Evolutionary conservation across 2,329 filamentous ascomycete species (phyloP), one percentile per base, ranked within the genome.

Genomic region (Plectosphaerella plurivora): DNA sequence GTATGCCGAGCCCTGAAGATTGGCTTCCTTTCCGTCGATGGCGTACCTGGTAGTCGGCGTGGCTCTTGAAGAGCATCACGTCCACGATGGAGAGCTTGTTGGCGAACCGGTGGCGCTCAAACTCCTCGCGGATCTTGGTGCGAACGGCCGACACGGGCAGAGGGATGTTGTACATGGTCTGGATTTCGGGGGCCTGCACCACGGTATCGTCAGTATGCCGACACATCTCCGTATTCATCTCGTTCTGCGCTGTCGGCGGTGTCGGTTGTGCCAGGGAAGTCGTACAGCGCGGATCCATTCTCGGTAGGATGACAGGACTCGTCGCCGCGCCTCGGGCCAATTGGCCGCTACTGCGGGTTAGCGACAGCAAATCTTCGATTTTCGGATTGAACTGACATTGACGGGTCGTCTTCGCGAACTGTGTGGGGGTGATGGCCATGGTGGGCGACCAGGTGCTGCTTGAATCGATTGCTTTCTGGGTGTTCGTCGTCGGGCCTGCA

Each of bases 251-350:
- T 18, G 8, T 49, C 20, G 47, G 28, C 22, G 11, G 28, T 33
- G 28, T 33, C 28, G 28, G 28, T 33, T 8, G 44, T 7, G 44
- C 20, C 22, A 7, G 16, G n/a, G 41, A 14, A 18, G 61, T 86
- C 92, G 69, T 87, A 99, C 94, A 73, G 91, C 87, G 79, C 94
- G 87, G 64, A 97, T 83, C 94, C 94, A 99, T 78, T 93, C 88
- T 70, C 94, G 83, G 78, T 99, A 99, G 63, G 89, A 88, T 68
- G 85, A 84, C 63, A 97, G 74, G 59, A 97, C 94, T 79, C 93
- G 85, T 70, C 78, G 80, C 75, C 89, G 90, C 65, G 93, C 93
- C 79, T 97, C 91, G 63, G 74, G 68, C 91, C 89, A 96, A 79
- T 88, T 96, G 76, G 83, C 78, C 69, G 93, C 93, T 97, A 70